A percentile compares a stretch with the other conserved stretches of the same genome.
phyloP scores from a whole-genome alignment of 441 rosid species.

The Sinapis alba region DNA sequence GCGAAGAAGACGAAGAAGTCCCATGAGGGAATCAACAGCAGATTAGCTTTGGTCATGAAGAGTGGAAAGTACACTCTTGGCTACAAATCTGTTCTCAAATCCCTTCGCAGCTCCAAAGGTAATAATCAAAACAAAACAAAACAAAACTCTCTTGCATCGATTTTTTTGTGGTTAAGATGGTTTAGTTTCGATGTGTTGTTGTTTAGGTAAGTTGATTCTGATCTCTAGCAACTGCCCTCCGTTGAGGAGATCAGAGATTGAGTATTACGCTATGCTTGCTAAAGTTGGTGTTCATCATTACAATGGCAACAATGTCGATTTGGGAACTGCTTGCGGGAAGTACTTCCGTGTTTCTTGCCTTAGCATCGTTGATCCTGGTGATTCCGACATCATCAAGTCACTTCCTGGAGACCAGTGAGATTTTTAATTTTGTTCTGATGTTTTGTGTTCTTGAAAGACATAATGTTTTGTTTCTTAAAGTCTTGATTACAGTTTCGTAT shows the following conservation, averaged over 20 bases:
- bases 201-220: constrained; percentile 62
- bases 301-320: constrained; percentile 78
- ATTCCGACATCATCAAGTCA: constrained; percentile 45
- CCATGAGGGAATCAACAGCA: constrained; percentile 89
- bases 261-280: constrained; percentile 84
- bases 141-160: background rate
- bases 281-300: constrained; percentile 87
- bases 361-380: constrained; percentile 83
- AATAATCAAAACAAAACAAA: background rate
- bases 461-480: constrained; percentile 10
- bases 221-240: constrained; percentile 86
- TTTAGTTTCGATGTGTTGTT: background rate
- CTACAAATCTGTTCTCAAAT: constrained; percentile 62
- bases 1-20: constrained; percentile 77
- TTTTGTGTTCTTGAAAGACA: constrained; percentile 27
- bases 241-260: constrained; percentile 80
- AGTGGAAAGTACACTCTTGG: constrained; percentile 72
- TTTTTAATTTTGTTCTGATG: background rate
- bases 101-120: constrained; percentile 87
- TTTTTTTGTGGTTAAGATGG: background rate
- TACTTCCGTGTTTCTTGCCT: constrained; percentile 88
- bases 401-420: constrained; percentile 37
- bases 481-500: constrained; percentile 8
- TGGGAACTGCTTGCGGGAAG: constrained; percentile 92
- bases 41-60: constrained; percentile 77